phyloP scores from a whole-genome alignment of 1,284 basidiomycete genomes.

The Cystobasidiaceae sp. region DNA sequence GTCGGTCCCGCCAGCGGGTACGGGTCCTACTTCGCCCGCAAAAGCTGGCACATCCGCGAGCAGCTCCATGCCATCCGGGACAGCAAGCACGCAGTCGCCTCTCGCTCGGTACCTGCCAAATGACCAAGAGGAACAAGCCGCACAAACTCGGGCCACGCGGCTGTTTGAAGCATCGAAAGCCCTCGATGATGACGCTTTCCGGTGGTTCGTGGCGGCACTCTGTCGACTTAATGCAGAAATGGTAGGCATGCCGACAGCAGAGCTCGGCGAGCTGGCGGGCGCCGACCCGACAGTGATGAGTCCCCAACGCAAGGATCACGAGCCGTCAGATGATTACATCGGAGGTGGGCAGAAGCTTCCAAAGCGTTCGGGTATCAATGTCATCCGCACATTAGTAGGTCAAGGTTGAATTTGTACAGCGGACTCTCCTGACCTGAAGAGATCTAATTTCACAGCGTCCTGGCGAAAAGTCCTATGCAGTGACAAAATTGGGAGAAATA shows the following conservation, averaged over 20 bases:
- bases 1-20: not conserved
- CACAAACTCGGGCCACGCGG: conserved; percentile 66
- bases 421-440: not conserved
- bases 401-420: not conserved
- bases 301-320: not conserved
- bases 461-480: conserved; percentile 62
- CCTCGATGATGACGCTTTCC: conserved; percentile 75
- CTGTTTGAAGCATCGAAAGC: conserved; percentile 72
- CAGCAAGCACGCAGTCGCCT: not conserved
- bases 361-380: conserved; percentile 37
- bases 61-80: not conserved
- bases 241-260: conserved; percentile 65
- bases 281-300: not conserved
- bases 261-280: conserved; percentile 38
- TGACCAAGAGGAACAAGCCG: conserved; percentile 70
- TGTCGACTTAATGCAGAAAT: conserved; percentile 82
- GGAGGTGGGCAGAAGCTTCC: conserved; percentile 20
- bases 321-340: not conserved
- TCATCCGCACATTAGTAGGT: conserved; percentile 31
- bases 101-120: conserved; percentile 47
- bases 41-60: not conserved
- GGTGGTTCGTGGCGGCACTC: conserved; percentile 70
- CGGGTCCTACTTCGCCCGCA: not conserved
- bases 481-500: conserved; percentile 75
- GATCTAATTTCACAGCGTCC: conserved; percentile 26